These are phyloP conservation scores for Nothophaeocryptopus gaeumannii DNA, from an alignment of 2,329 filamentous ascomycete species.

Conservation along the genomic window DNA sequence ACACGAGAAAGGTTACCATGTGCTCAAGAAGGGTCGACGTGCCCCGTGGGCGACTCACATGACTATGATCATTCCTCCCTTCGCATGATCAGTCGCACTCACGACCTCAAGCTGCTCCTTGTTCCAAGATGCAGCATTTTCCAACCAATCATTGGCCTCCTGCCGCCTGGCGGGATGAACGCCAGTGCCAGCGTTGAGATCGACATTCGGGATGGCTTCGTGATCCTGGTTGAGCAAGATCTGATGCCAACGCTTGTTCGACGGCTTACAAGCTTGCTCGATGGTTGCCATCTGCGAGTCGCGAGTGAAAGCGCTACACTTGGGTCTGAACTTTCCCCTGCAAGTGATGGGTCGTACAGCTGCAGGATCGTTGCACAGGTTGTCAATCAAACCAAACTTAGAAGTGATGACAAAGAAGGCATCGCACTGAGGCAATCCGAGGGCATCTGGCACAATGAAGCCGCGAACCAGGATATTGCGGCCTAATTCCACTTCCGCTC, in stretches of 20 bases:
- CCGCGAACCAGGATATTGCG: background rate
- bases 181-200: conserved; percentile 7
- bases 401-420: conserved; percentile 20
- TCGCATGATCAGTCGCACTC: conserved; percentile 7
- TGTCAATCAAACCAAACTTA: too few relatives aligned
- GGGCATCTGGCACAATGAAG: conserved; percentile 3
- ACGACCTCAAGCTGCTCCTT: conserved; percentile 18
- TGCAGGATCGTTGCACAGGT: background rate
- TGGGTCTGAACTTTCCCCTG: conserved; percentile 6
- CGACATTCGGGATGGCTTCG: conserved; percentile 4
- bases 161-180: conserved; percentile 1
- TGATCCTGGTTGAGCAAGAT: conserved; percentile 25
- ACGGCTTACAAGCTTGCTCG: background rate
- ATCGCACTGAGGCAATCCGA: conserved; percentile 14
- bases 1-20: too few relatives aligned
- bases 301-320: conserved; percentile 9
- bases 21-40: too few relatives aligned
- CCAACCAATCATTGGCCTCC: too few relatives aligned
- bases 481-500: conserved; percentile 3
- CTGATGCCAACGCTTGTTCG: conserved; percentile 12
- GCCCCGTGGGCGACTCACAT: too few relatives aligned
- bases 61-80: conserved; percentile 11
- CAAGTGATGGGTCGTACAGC: background rate
- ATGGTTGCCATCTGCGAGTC: conserved; percentile 15
- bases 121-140: conserved; percentile 16